A percentile compares a stretch with the other conserved stretches of the same genome.
Conservation (phyloP, 2,329 filamentous ascomycete genomes). For the Thelonectria discophora region DNA sequence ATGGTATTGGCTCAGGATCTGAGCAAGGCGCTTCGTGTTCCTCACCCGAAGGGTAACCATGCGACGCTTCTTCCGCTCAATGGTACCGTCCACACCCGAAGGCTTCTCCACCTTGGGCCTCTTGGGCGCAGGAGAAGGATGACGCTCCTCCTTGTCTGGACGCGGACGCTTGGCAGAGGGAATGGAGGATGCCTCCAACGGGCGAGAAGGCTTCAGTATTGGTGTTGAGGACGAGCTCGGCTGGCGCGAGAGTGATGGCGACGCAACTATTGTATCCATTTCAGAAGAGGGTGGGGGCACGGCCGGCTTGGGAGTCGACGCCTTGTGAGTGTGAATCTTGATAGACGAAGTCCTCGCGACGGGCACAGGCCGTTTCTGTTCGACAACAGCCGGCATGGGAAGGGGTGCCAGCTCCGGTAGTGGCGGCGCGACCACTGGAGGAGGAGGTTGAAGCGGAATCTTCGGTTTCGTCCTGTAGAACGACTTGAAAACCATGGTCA, state of each 20-base stretch:
- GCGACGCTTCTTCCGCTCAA: conserved; percentile 44
- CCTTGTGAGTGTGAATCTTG: conserved; percentile 51
- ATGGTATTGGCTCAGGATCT: conserved; percentile 43
- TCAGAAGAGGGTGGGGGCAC: conserved; percentile 27
- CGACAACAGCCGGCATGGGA: conserved; percentile 15
- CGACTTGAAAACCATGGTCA: conserved; percentile 51
- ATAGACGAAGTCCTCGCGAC: conserved; percentile 49
- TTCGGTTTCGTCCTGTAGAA: conserved; percentile 50
- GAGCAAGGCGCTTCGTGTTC: conserved; percentile 47
- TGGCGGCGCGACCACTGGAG: conserved; percentile 18
- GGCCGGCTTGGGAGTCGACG: conserved; percentile 35
- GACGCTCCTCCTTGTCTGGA: conserved; percentile 49
- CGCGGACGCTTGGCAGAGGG: conserved; percentile 48
- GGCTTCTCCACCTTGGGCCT: conserved; percentile 50
- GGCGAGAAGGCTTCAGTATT: conserved; percentile 32
- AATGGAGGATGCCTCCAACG: conserved; percentile 31
- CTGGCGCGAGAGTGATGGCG: conserved; percentile 36
- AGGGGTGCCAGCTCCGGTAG: conserved; percentile 26
- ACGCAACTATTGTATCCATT: conserved; percentile 43
- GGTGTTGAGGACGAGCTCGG: conserved; percentile 36
- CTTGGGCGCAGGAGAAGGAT: conserved; percentile 48
- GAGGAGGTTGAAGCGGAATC: conserved; percentile 36
- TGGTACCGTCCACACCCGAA: conserved; percentile 31
- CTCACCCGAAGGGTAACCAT: conserved; percentile 51
- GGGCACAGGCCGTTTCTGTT: conserved; percentile 43